These are phyloP conservation scores for Alternaria sp. DNA, from an alignment of 2,329 filamentous ascomycete genomes.

Conservation along the genomic window DNA sequence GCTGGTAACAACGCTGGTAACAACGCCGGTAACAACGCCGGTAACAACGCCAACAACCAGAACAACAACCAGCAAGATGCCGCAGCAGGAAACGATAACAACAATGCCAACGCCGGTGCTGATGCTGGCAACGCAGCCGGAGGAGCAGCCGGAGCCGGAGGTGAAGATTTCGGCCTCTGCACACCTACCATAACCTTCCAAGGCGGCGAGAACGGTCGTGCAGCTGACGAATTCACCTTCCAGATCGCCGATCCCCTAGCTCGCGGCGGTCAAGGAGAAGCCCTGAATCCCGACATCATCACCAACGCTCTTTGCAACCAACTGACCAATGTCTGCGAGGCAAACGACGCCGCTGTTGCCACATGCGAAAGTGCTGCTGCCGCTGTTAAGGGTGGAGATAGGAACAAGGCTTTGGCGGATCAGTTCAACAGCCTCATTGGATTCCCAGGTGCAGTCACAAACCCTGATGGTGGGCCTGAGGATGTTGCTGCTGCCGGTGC, in stretches of 20 bases:
- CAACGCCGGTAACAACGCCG: not conserved
- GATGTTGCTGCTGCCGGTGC: constrained; percentile 31
- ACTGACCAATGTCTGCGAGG: constrained; percentile 71
- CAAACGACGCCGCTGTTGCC: constrained; percentile 67
- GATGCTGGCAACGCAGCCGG: constrained; percentile 21
- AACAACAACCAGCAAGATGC: constrained; percentile 23
- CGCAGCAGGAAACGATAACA: constrained; percentile 11
- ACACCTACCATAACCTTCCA: constrained; percentile 67
- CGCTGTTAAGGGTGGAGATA: constrained; percentile 58
- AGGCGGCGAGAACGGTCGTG: constrained; percentile 61
- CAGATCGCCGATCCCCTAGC: constrained; percentile 70
- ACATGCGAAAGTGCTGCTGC: constrained; percentile 64
- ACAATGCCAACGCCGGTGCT: constrained; percentile 16
- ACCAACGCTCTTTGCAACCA: constrained; percentile 77
- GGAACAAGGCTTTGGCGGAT: constrained; percentile 54
- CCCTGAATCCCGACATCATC: constrained; percentile 77
- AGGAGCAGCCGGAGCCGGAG: constrained; percentile 22
- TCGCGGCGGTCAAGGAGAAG: constrained; percentile 70
- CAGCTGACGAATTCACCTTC: constrained; percentile 71
- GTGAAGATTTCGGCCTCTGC: constrained; percentile 50
- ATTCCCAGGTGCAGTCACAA: constrained; percentile 48
- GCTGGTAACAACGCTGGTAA: too few relatives aligned
- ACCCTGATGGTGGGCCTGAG: constrained; percentile 41
- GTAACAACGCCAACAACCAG: constrained; percentile 6
- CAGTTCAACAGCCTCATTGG: constrained; percentile 53